phyloP scores from a whole-genome alignment of 1,284 basidiomycete genomes.

The Apiotrichum brassicae region DNA sequence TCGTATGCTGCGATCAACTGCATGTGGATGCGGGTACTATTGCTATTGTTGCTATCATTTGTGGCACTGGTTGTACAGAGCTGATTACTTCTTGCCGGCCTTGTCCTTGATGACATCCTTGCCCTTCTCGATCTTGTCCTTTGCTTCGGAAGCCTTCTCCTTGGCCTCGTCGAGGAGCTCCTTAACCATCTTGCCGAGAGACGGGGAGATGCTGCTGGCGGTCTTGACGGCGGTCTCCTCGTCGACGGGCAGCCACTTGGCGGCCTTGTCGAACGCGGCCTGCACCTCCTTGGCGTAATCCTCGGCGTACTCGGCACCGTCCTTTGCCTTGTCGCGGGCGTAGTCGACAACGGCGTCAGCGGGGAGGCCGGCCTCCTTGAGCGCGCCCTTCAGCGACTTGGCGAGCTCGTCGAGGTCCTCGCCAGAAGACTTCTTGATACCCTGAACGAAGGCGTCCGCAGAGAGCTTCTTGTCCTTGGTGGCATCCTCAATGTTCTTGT shows the following conservation, averaged over 20 bases:
- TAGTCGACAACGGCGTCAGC: constrained; percentile 38
- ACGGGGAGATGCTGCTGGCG: constrained; percentile 36
- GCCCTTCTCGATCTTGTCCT: constrained; percentile 21
- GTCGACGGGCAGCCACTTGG: constrained; percentile 35
- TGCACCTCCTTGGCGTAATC: constrained; percentile 33
- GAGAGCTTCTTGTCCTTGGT: constrained; percentile 36
- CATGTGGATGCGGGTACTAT: too few species aligned
- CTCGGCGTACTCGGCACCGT: constrained; percentile 37
- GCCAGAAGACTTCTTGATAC: constrained; percentile 36
- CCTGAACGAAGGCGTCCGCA: constrained; percentile 31
- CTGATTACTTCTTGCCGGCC: constrained; percentile 22
- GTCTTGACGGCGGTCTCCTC: constrained; percentile 37
- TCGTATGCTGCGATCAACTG: too few species aligned
- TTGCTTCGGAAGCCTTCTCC: constrained; percentile 14
- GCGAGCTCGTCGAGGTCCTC: constrained; percentile 41
- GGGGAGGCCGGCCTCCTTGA: constrained; percentile 42
- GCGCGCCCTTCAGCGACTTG: constrained; percentile 39
- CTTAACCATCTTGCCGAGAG: constrained; percentile 36
- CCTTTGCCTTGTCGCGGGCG: constrained; percentile 34
- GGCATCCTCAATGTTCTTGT: constrained; percentile 37
- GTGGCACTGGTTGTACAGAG: constrained; percentile 1
- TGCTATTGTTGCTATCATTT: neutral
- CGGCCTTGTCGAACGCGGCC: constrained; percentile 25
- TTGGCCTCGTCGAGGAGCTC: constrained; percentile 36
- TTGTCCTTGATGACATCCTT: constrained; percentile 4